phyloP scores from a whole-genome alignment of 148 eudicot species.

The Persicaria maculosa region DNA sequence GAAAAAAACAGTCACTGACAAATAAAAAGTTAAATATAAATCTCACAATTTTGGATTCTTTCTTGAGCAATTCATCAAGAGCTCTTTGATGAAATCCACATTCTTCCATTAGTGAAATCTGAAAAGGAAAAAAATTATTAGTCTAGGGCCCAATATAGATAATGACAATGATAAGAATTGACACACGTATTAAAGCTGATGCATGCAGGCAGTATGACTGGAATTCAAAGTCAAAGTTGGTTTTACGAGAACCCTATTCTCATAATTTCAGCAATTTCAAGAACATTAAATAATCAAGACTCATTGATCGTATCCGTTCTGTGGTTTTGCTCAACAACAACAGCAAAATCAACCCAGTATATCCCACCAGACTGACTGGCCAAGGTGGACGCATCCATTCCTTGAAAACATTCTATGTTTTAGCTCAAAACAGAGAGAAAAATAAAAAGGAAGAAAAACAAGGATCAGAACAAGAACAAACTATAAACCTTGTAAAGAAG shows the following conservation, averaged over 20 bases:
- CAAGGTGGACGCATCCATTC: too few relatives aligned
- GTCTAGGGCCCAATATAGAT: not conserved
- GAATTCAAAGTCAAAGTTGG: not conserved
- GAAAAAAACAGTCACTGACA: not conserved
- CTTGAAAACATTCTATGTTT: too few relatives aligned
- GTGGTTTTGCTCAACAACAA: not conserved
- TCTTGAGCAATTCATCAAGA: conserved; percentile 71
- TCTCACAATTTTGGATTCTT: conserved; percentile 76
- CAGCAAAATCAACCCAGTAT: too few relatives aligned
- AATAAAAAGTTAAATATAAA: not conserved
- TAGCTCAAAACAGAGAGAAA: not conserved
- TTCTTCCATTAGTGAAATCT: conserved; percentile 89
- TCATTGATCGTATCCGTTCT: not conserved
- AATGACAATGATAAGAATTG: not conserved
- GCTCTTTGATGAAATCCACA: conserved; percentile 75
- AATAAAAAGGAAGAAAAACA: not conserved
- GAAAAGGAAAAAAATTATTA: not conserved
- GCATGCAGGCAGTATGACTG: not conserved
- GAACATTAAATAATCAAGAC: not conserved
- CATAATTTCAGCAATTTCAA: not conserved
- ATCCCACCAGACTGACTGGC: too few relatives aligned
- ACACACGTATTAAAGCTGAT: not conserved
- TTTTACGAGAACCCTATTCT: not conserved
- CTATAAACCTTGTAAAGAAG: conserved; percentile 76
- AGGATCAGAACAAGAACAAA: not conserved